phyloP scores from a whole-genome alignment of 1,284 basidiomycete species.

The Rhodotorula sp. region DNA sequence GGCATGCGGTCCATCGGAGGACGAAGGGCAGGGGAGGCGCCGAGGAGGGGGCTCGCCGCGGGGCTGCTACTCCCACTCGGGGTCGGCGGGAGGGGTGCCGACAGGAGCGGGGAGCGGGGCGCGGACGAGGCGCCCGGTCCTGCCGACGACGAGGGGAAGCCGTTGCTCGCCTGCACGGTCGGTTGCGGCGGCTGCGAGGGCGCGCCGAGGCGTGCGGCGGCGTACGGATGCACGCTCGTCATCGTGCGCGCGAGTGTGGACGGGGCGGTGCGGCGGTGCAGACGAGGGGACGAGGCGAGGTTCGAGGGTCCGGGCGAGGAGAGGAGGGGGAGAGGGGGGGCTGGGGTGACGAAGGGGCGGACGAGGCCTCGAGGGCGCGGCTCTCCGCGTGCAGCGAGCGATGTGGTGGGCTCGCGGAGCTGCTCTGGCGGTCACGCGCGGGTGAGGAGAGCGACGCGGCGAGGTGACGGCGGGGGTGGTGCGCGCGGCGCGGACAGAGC shows the following conservation, averaged over 20 bases:
- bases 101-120: background rate
- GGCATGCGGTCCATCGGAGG: conserved; percentile 28
- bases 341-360: no score
- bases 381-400: no score
- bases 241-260: background rate
- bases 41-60: background rate
- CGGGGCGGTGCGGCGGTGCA: background rate
- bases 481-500: no score
- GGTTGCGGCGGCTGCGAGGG: background rate
- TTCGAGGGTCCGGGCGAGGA: background rate
- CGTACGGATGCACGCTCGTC: conserved; percentile 26
- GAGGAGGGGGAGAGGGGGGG: no score
- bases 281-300: no score
- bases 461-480: no score
- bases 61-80: background rate
- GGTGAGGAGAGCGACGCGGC: no score
- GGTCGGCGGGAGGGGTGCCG: background rate
- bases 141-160: background rate
- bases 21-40: background rate
- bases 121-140: background rate
- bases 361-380: no score
- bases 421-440: no score
- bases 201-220: background rate
- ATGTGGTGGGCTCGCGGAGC: no score
- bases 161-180: background rate